Conservation (phyloP, 805 yeast species). For the Metschnikowia amazonensis region DNA sequence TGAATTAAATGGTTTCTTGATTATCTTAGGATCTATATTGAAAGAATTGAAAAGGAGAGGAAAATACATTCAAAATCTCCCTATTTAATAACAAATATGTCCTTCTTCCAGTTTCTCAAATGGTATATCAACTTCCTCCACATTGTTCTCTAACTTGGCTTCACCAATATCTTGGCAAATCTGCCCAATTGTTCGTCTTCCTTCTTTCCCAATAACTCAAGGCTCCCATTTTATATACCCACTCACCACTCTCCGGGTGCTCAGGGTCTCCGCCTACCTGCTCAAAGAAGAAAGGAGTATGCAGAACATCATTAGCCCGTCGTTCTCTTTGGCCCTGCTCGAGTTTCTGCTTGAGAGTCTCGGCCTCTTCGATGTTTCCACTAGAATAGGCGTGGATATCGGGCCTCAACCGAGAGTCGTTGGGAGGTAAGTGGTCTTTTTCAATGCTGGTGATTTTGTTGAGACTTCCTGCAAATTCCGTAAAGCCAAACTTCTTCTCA, state of each 20-base stretch:
- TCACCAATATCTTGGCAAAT: slow-evolving; percentile 57
- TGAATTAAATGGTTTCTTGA: no score
- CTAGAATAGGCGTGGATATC: slow-evolving; percentile 72
- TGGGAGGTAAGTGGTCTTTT: slow-evolving; percentile 61
- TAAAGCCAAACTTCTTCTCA: slow-evolving; percentile 75
- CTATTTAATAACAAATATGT: no score
- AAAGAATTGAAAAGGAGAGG: no score
- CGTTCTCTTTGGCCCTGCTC: slow-evolving; percentile 81
- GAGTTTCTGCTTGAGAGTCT: slow-evolving; percentile 56
- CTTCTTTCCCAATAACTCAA: slow-evolving; percentile 80
- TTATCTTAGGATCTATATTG: no score
- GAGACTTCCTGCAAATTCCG: slow-evolving; percentile 74
- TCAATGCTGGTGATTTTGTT: slow-evolving; percentile 78
- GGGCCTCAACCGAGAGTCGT: slow-evolving; percentile 88
- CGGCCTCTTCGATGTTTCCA: slow-evolving; percentile 71
- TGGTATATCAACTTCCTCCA: no score
- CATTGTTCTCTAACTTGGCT: no score
- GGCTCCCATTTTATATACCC: slow-evolving; percentile 56
- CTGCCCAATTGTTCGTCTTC: slow-evolving; percentile 57
- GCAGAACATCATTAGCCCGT: slow-evolving; percentile 49
- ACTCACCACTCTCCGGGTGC: slow-evolving; percentile 42
- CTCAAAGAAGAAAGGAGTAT: slow-evolving; percentile 64
- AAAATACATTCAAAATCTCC: no score
- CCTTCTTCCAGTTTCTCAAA: no score
- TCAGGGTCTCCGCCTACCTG: slow-evolving; percentile 32